Conservation (phyloP, 1,284 basidiomycete species). For the Cutaneotrichosporon cavernicola region DNA sequence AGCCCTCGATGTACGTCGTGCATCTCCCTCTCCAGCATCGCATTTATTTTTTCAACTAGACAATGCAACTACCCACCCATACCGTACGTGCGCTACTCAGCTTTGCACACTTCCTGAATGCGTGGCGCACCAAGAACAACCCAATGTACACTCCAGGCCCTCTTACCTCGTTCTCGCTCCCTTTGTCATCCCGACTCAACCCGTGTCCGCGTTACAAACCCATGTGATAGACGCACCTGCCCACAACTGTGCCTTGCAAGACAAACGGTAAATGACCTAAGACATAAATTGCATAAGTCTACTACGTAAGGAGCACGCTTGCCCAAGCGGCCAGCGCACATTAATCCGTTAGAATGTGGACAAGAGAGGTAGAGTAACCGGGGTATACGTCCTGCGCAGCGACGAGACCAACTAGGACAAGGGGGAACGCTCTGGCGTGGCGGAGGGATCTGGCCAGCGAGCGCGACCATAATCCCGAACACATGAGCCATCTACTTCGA, state of each 20-base stretch:
- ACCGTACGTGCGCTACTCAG: too few relatives aligned
- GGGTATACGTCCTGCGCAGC: background rate
- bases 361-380: background rate
- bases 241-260: too few relatives aligned
- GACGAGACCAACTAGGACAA: background rate
- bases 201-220: background rate
- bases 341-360: slow-evolving; percentile 5
- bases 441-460: background rate
- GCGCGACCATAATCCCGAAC: too few relatives aligned
- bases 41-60: too few relatives aligned
- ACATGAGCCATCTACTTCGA: background rate
- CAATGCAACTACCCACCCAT: too few relatives aligned
- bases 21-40: too few relatives aligned
- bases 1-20: background rate
- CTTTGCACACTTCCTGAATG: too few relatives aligned
- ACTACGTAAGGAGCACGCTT: slow-evolving; percentile 1
- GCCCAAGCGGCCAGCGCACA: slow-evolving; percentile 7
- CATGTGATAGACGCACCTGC: background rate
- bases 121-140: too few relatives aligned
- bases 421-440: background rate
- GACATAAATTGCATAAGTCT: slow-evolving; percentile 8
- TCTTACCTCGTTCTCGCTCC: background rate
- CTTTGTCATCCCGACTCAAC: background rate
- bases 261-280: background rate
- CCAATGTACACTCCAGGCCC: too few relatives aligned